Evolutionary conservation across 345 rosid species (phyloP), one percentile per base, ranked within the genome.

Genomic region (Mercurialis annua): DNA sequence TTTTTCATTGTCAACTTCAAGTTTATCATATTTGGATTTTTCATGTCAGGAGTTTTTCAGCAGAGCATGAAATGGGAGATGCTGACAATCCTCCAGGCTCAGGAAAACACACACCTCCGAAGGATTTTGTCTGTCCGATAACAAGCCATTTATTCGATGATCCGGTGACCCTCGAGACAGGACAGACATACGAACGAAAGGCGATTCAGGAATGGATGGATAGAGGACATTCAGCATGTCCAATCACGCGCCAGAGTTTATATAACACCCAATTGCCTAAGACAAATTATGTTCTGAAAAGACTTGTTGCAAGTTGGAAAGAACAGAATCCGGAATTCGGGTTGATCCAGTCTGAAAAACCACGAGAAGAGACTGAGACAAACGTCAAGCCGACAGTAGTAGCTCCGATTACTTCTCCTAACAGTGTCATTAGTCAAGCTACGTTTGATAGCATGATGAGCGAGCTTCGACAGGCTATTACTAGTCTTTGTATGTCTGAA

Each of bases 161-260:
- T 64, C 93, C 93, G 0, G 93, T 85, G 56, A 88, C 93, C 59
- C 81, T 88, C 0, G 93, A 88, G 80, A 88, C 93, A 1, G 93
- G 93, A 2, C 93, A 88, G 85, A 88, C 93, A 0, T 88, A 88
- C 14, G 93, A 88, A 74, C 82, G 93, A 18, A 73, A 38, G 56
- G 90, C 93, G 4, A 85, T 85, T 20, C 82, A 81, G 67, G 93
- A 85, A 67, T 85, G 93, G 93, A 65, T 88, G 2, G 83, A 81
- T 38, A 70, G 90, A 64, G 93, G 93, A 33, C 85, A 82, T 77
- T 79, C 86, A 31, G 82, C 86, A 0, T 88, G 93, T 69, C 93
- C 93, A 0, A 88, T 88, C 59, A 88, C 93, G 2, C 84, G 93
- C 29, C 90, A 88, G 76, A 56, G 65, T 71, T 78, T 88, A 69